phyloP scores from a whole-genome alignment of 2,329 filamentous ascomycete genomes.

The Verticillium zaregamsianum region DNA sequence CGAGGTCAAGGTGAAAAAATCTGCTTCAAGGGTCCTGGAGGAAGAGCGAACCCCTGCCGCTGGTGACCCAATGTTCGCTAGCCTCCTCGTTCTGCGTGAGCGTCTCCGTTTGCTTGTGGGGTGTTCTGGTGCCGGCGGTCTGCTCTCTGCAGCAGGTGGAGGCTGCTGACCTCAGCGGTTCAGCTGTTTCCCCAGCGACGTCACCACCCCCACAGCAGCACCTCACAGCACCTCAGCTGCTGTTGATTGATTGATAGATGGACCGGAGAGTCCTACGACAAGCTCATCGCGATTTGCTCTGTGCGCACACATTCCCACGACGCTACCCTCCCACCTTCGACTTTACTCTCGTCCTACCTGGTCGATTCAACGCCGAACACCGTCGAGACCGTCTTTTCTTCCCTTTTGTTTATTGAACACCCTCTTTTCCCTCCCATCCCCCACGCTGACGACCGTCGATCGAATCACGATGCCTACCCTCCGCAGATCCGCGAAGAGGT shows the following conservation, averaged over 20 bases:
- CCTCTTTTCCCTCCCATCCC: background rate
- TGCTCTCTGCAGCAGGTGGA: background rate
- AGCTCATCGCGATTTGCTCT: background rate
- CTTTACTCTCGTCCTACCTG: background rate
- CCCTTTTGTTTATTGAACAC: background rate
- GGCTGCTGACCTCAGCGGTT: background rate
- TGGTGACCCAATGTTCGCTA: background rate
- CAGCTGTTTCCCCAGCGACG: slow-evolving; percentile 15
- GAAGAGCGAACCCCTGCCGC: background rate
- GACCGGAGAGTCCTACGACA: background rate
- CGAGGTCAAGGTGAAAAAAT: background rate
- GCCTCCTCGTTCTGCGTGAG: background rate
- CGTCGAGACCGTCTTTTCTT: background rate
- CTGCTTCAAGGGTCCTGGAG: background rate
- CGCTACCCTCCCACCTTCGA: background rate
- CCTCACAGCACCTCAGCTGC: background rate
- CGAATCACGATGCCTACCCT: slow-evolving; percentile 10
- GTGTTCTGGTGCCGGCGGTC: background rate
- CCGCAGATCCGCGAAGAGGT: slow-evolving; percentile 9
- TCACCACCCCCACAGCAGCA: slow-evolving; percentile 5
- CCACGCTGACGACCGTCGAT: background rate
- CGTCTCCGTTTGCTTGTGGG: background rate
- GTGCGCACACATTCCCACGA: background rate
- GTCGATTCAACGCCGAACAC: background rate
- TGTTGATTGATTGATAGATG: background rate